Conservation (phyloP, 2,329 filamentous ascomycete genomes). For the Monosporascus cannonballus region DNA sequence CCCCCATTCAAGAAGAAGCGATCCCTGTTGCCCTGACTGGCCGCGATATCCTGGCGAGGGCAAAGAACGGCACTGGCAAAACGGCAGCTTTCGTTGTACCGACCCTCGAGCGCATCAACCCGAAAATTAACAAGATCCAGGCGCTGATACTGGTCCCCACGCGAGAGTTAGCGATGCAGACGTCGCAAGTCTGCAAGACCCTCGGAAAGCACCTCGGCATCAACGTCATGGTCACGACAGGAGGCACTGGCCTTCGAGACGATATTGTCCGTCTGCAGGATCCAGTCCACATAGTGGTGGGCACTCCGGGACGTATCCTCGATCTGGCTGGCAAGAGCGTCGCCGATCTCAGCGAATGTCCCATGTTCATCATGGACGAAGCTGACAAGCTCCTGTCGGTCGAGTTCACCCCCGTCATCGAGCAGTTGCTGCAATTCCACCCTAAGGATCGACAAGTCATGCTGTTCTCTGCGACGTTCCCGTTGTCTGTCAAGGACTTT, state of each 20-base stretch:
- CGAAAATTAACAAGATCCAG: slow-evolving; percentile 94
- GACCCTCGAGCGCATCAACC: slow-evolving; percentile 90
- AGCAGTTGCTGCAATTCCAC: slow-evolving; percentile 90
- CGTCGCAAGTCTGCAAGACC: slow-evolving; percentile 98
- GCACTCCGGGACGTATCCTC: slow-evolving; percentile 91
- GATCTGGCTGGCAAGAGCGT: slow-evolving; percentile 95
- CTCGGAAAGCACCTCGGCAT: slow-evolving; percentile 94
- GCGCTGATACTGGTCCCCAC: slow-evolving; percentile 94
- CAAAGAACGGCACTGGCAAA: slow-evolving; percentile 98
- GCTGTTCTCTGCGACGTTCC: slow-evolving; percentile 98
- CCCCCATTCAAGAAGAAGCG: slow-evolving; percentile 98
- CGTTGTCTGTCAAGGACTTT: slow-evolving; percentile 93
- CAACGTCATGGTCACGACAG: slow-evolving; percentile 99
- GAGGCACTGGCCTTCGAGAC: slow-evolving; percentile 89
- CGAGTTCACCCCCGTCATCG: slow-evolving; percentile 96
- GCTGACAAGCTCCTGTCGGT: slow-evolving; percentile 95
- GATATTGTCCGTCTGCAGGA: slow-evolving; percentile 95
- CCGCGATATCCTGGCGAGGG: slow-evolving; percentile 88
- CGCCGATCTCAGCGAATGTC: slow-evolving; percentile 90
- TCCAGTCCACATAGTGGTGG: slow-evolving; percentile 93
- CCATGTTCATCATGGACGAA: slow-evolving; percentile 99
- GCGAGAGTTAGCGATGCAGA: slow-evolving; percentile 93
- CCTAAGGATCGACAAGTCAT: slow-evolving; percentile 98
- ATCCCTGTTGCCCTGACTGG: slow-evolving; percentile 95
- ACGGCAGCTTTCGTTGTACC: slow-evolving; percentile 97